Percentiles rank a stretch among this genome's conserved stretches.
These are phyloP conservation scores for Lactarius hatsudake DNA, from an alignment of 768 basidiomycete genomes.

Conservation along the genomic window DNA sequence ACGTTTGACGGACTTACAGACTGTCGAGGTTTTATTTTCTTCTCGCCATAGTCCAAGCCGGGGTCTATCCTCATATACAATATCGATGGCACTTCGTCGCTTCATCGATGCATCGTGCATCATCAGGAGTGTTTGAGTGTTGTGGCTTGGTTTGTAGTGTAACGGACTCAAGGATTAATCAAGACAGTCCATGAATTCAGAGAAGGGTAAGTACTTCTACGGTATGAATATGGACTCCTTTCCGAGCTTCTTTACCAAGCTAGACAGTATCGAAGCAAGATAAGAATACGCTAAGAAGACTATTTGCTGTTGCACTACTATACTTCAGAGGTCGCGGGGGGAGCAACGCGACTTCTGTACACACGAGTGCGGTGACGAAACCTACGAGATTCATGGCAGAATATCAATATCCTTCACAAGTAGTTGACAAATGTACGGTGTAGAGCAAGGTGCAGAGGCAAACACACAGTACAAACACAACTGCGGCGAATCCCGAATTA, in stretches of 20 bases:
- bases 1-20: no score
- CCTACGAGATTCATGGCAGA: background rate
- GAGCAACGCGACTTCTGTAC: constrained; percentile 37
- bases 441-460: no score
- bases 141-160: no score
- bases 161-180: background rate
- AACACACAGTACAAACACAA: background rate
- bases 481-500: constrained; percentile 4
- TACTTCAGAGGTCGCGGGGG: constrained; percentile 39
- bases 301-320: constrained; percentile 34
- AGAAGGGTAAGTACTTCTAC: background rate
- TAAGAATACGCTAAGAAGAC: constrained; percentile 8
- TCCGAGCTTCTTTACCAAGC: constrained; percentile 13
- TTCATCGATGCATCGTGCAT: no score
- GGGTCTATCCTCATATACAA: no score
- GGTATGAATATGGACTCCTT: constrained; percentile 13
- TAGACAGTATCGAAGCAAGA: constrained; percentile 11
- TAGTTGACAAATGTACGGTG: no score
- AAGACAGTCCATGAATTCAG: background rate
- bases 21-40: no score
- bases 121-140: no score
- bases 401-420: background rate
- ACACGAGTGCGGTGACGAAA: constrained; percentile 26
- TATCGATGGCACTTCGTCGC: no score
- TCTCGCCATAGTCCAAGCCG: no score